phyloP scores from a whole-genome alignment of 495 filamentous ascomycete species.

The Trichoderma gamsii region DNA sequence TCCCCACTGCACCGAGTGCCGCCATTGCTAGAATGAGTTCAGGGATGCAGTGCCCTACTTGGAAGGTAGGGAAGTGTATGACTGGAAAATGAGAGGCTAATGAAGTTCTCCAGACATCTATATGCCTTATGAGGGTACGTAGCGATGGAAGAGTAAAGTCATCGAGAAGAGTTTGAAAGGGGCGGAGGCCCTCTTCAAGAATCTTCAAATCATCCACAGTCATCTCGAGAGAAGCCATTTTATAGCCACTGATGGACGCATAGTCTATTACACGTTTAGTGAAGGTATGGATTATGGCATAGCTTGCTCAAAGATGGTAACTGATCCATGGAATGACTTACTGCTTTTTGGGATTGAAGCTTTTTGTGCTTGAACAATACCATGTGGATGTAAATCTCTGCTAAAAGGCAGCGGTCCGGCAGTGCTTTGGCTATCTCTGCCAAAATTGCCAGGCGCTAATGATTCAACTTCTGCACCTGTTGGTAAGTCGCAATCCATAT shows the following conservation, averaged over 20 bases:
- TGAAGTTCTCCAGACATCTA: neutral
- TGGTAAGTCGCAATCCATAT: neutral
- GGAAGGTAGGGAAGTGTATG: neutral
- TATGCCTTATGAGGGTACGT: neutral
- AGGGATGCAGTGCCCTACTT: neutral
- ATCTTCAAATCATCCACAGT: neutral
- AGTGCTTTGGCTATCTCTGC: neutral
- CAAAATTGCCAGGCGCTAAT: neutral
- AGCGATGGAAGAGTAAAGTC: neutral
- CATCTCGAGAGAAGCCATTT: neutral
- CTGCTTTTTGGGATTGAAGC: neutral
- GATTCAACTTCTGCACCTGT: neutral
- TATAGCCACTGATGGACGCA: neutral
- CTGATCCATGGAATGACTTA: neutral
- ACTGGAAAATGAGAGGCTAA: neutral
- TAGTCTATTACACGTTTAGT: neutral
- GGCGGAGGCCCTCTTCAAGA: neutral
- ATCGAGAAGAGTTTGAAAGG: neutral
- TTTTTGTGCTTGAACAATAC: neutral
- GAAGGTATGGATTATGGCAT: neutral
- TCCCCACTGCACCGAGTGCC: neutral
- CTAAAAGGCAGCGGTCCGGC: neutral
- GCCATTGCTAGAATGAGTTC: neutral
- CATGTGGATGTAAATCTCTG: neutral
- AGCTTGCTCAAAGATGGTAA: neutral